Conservation (phyloP, 768 basidiomycete genomes). For the Kwoniella dejecticola region DNA sequence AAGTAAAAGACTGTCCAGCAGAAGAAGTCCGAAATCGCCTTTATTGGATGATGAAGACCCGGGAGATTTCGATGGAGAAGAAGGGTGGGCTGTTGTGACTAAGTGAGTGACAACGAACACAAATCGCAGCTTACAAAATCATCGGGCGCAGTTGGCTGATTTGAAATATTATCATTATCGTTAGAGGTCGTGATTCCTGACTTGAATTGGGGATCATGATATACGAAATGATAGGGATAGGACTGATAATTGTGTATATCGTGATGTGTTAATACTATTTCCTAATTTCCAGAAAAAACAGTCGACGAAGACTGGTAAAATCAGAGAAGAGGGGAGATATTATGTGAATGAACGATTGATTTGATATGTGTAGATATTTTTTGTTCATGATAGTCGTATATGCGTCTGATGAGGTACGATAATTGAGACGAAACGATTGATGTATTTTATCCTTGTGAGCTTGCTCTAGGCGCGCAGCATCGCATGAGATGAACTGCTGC, state of each 20-base stretch:
- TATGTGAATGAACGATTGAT: too few species aligned
- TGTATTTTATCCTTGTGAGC: too few species aligned
- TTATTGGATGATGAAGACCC: constrained; percentile 50
- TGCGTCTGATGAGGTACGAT: too few species aligned
- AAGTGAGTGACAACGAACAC: constrained; percentile 33
- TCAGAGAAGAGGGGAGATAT: too few species aligned
- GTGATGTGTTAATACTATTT: constrained; percentile 14
- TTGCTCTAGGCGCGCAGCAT: too few species aligned
- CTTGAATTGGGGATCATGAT: constrained; percentile 15
- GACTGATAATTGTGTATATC: constrained; percentile 17
- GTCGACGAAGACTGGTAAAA: too few species aligned
- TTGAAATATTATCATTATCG: background rate
- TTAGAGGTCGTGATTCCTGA: constrained; percentile 26
- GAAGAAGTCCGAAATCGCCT: constrained; percentile 38
- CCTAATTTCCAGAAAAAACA: too few species aligned
- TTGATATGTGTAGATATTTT: too few species aligned
- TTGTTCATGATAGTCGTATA: too few species aligned
- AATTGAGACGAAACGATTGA: too few species aligned
- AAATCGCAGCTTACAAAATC: background rate
- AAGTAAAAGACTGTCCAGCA: constrained; percentile 27
- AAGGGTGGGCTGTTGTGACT: constrained; percentile 50
- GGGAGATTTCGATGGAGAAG: constrained; percentile 49
- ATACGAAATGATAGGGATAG: constrained; percentile 16
- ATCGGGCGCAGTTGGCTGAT: background rate
- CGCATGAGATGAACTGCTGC: too few species aligned